Evolutionary conservation across 768 basidiomycete species (phyloP).

Genomic region (Obba rivulosa): DNA sequence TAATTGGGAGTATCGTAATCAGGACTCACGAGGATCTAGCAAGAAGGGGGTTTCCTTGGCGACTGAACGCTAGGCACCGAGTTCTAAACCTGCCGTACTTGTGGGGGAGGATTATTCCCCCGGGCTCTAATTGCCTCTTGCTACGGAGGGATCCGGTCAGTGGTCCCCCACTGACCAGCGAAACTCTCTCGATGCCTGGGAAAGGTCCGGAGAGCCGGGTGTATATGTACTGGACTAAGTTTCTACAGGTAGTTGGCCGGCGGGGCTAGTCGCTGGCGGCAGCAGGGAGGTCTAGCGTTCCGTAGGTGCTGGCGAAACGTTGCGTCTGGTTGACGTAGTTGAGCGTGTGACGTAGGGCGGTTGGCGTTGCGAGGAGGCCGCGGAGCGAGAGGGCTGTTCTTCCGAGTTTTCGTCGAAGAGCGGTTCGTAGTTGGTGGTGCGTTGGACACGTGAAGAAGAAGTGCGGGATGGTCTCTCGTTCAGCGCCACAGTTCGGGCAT

Average conservation of each 20-base stretch:
- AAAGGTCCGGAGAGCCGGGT: background rate
- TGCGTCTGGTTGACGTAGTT: too few species aligned
- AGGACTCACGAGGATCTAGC: too few species aligned
- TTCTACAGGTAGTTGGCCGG: background rate
- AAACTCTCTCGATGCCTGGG: background rate
- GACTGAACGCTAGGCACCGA: background rate
- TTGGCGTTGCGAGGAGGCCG: conserved; percentile 2
- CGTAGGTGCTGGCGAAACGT: too few species aligned
- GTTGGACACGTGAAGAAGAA: conserved; percentile 15
- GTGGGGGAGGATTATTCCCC: background rate
- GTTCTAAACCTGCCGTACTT: conserved; percentile 4
- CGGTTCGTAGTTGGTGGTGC: background rate
- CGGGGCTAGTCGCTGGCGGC: background rate
- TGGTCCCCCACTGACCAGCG: background rate
- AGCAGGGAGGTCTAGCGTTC: too few species aligned
- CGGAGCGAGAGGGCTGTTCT: background rate
- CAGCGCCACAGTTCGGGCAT: conserved; percentile 10
- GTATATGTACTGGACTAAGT: background rate
- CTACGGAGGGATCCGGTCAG: conserved; percentile 2
- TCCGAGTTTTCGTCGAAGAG: background rate
- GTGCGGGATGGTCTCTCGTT: conserved; percentile 13
- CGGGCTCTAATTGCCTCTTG: conserved; percentile 5
- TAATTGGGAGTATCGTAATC: too few species aligned
- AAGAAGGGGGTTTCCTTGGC: conserved; percentile 1
- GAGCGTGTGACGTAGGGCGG: too few species aligned